A percentile compares a stretch with the other conserved stretches of the same genome.
These are phyloP conservation scores for Candida glucosophila DNA, from an alignment of 1,139 yeast genomes.

Conservation along the genomic window DNA sequence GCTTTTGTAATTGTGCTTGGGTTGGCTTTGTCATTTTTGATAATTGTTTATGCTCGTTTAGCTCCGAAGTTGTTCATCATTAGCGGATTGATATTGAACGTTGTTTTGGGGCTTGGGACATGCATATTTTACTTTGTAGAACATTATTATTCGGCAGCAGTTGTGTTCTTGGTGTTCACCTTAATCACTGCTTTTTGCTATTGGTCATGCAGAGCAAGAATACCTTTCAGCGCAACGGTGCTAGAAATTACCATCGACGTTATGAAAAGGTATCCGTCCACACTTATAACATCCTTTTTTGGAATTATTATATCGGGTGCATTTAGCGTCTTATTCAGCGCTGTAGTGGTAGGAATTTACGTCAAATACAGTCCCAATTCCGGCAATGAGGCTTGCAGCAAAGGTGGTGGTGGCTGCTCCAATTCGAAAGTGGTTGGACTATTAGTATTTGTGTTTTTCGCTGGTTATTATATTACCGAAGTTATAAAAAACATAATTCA, in stretches of 20 bases:
- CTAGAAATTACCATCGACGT: conserved; percentile 69
- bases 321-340: conserved; percentile 57
- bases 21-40: conserved; percentile 46
- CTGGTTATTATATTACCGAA: conserved; percentile 81
- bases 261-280: conserved; percentile 62
- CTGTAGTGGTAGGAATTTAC: conserved; percentile 66
- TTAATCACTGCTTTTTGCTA: conserved; percentile 61
- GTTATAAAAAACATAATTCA: conserved; percentile 81
- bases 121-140: conserved; percentile 60
- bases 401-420: conserved; percentile 60
- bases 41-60: conserved; percentile 53
- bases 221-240: conserved; percentile 67
- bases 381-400: conserved; percentile 27
- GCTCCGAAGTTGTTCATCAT: conserved; percentile 64
- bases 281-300: conserved; percentile 50
- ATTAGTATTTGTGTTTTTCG: conserved; percentile 65
- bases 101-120: conserved; percentile 65
- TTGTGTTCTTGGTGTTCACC: conserved; percentile 62
- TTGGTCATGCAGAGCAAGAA: conserved; percentile 64
- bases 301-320: conserved; percentile 62
- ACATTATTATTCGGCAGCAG: conserved; percentile 68
- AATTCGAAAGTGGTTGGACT: conserved; percentile 59
- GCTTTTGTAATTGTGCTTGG: conserved; percentile 59
- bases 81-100: conserved; percentile 59
- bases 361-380: conserved; percentile 52